These are phyloP conservation scores for Neoboletus subvelutipes DNA, from an alignment of 768 basidiomycete species.

Conservation along the genomic window DNA sequence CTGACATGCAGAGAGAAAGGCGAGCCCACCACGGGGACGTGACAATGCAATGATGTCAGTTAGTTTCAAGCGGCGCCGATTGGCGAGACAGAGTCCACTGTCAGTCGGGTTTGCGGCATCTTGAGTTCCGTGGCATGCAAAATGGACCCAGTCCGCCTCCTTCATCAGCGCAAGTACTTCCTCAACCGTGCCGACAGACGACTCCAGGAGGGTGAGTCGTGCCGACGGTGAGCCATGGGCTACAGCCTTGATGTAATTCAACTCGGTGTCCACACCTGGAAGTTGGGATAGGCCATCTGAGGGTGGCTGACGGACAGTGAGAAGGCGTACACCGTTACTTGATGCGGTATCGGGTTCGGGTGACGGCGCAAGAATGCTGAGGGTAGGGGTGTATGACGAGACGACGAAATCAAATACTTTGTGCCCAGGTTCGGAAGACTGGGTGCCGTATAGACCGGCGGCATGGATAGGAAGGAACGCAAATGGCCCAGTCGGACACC, in stretches of 20 bases:
- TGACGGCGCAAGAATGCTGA: background rate
- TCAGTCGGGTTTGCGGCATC: constrained; percentile 11
- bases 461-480: background rate
- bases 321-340: background rate
- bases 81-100: constrained; percentile 18
- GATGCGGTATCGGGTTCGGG: background rate
- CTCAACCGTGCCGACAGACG: background rate
- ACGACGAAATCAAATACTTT: background rate
- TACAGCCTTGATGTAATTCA: background rate
- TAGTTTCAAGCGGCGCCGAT: background rate
- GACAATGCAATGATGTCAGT: constrained; percentile 8
- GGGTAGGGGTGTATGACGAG: background rate
- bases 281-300: background rate
- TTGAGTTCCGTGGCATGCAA: background rate
- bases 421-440: background rate
- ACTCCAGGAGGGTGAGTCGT: background rate
- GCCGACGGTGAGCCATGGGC: background rate
- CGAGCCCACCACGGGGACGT: constrained; percentile 30
- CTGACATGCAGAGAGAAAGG: constrained; percentile 49
- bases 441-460: background rate
- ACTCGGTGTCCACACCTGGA: background rate
- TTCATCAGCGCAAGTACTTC: background rate
- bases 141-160: background rate
- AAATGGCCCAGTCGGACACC: background rate
- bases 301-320: background rate